Percentiles rank a stretch among this genome's conserved stretches.
These are phyloP conservation scores for Candida silvicultrix DNA, from an alignment of 805 yeast genomes.

Conservation along the genomic window DNA sequence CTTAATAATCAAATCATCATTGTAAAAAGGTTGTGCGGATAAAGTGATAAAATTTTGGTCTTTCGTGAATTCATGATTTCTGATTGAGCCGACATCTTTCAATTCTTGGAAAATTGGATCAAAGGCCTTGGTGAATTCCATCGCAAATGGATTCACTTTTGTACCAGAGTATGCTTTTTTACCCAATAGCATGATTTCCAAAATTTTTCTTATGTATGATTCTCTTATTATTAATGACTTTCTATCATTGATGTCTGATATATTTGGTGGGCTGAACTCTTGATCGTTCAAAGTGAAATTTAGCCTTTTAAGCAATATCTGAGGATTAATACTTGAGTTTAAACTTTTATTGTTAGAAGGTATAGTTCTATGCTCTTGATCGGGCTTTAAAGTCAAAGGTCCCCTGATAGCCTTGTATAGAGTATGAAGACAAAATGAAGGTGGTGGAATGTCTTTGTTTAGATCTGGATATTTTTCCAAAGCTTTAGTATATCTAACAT, in stretches of 20 bases:
- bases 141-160: conserved; percentile 22
- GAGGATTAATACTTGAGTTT: conserved; percentile 51
- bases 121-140: conserved; percentile 21
- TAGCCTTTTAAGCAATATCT: conserved; percentile 41
- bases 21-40: conserved; percentile 42
- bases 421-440: conserved; percentile 53
- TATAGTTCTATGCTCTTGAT: conserved; percentile 48
- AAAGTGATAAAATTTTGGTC: conserved; percentile 35
- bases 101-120: conserved; percentile 24
- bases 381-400: conserved; percentile 44
- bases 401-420: conserved; percentile 60
- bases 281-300: conserved; percentile 32
- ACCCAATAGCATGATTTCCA: conserved; percentile 46
- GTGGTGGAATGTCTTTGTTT: conserved; percentile 37
- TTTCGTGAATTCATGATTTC: conserved; percentile 18
- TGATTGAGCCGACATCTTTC: conserved; percentile 23
- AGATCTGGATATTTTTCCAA: conserved; percentile 20
- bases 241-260: conserved; percentile 28
- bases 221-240: conserved; percentile 34
- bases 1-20: conserved; percentile 40
- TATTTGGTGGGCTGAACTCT: conserved; percentile 42
- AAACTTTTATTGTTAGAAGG: conserved; percentile 42
- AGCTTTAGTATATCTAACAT: conserved; percentile 40
- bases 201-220: conserved; percentile 44
- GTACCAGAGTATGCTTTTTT: conserved; percentile 24